These are phyloP conservation scores for Chrysochromulina parva DNA, from an alignment of 78 protist genomes.

Conservation along the genomic window DNA sequence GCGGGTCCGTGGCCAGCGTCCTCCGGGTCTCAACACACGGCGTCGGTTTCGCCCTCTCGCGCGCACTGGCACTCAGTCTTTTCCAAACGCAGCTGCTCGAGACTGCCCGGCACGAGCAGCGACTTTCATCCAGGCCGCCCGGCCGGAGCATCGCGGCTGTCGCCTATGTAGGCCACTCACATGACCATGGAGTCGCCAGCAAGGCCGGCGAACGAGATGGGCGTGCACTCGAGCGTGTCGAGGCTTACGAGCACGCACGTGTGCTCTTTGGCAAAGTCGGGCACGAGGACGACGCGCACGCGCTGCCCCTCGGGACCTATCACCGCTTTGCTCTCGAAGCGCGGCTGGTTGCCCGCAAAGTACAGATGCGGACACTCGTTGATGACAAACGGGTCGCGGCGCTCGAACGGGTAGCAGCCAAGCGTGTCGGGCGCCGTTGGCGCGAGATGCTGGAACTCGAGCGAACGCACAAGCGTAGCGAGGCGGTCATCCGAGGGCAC, in stretches of 20 bases:
- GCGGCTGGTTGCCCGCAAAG: constrained; percentile 64
- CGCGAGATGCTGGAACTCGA: constrained; percentile 51
- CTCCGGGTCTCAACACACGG: too few species aligned
- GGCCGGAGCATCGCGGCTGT: too few species aligned
- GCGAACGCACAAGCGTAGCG: background rate
- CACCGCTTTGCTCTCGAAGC: background rate
- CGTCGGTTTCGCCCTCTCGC: too few species aligned
- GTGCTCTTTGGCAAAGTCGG: background rate
- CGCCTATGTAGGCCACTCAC: too few species aligned
- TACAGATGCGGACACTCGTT: constrained; percentile 38
- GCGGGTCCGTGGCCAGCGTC: too few species aligned
- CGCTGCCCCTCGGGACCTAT: background rate
- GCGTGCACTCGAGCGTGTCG: background rate
- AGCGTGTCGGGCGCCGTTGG: constrained; percentile 72
- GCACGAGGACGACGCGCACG: constrained; percentile 23
- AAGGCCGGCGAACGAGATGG: background rate
- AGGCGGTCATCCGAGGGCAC: background rate
- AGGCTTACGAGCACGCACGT: constrained; percentile 37
- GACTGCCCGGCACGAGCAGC: too few species aligned
- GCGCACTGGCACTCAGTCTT: too few species aligned
- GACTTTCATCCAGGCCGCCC: too few species aligned
- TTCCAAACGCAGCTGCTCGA: too few species aligned
- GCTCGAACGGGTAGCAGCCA: constrained; percentile 51
- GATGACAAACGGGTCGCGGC: constrained; percentile 51
- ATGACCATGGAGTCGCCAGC: too few species aligned